Evolutionary conservation across 2,329 filamentous ascomycete species (phyloP).

Genomic region (Phoma sp.): DNA sequence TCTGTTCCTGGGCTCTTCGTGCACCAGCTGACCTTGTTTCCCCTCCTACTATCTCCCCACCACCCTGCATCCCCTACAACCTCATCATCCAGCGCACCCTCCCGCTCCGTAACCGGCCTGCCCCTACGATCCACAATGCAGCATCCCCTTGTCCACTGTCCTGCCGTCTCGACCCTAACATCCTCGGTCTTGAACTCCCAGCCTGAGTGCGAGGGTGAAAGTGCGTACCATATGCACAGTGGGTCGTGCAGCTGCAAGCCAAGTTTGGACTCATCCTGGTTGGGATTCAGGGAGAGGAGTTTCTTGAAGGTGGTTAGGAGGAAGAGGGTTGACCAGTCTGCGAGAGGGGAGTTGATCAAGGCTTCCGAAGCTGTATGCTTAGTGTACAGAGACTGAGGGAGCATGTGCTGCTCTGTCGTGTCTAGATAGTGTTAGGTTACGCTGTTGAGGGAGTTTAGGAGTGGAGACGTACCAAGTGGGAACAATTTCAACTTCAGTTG

Average conservation of each 20-base stretch:
- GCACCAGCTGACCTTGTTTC: slow-evolving; percentile 82
- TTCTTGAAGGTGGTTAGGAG: slow-evolving; percentile 56
- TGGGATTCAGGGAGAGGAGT: slow-evolving; percentile 50
- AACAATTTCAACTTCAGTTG: slow-evolving; percentile 57
- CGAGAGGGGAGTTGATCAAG: slow-evolving; percentile 50
- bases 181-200: slow-evolving; percentile 66
- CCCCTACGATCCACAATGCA: slow-evolving; percentile 80
- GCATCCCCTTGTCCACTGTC: slow-evolving; percentile 95
- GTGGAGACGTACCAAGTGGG: slow-evolving; percentile 48
- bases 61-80: slow-evolving; percentile 74
- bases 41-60: slow-evolving; percentile 77
- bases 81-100: slow-evolving; percentile 45
- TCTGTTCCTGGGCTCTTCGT: slow-evolving; percentile 72
- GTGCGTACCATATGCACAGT: slow-evolving; percentile 49
- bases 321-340: slow-evolving; percentile 56
- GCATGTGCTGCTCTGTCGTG: slow-evolving; percentile 54
- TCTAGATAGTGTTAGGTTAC: slow-evolving; percentile 38
- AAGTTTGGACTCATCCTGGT: slow-evolving; percentile 45
- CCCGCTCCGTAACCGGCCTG: slow-evolving; percentile 58
- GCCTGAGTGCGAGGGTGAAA: slow-evolving; percentile 22
- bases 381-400: slow-evolving; percentile 52
- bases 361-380: slow-evolving; percentile 32
- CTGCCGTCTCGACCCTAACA: slow-evolving; percentile 85
- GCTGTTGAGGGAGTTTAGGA: background rate
- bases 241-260: slow-evolving; percentile 58